These are phyloP conservation scores for Calophaca sinica DNA, from an alignment of 306 rosid species.

Conservation along the genomic window DNA sequence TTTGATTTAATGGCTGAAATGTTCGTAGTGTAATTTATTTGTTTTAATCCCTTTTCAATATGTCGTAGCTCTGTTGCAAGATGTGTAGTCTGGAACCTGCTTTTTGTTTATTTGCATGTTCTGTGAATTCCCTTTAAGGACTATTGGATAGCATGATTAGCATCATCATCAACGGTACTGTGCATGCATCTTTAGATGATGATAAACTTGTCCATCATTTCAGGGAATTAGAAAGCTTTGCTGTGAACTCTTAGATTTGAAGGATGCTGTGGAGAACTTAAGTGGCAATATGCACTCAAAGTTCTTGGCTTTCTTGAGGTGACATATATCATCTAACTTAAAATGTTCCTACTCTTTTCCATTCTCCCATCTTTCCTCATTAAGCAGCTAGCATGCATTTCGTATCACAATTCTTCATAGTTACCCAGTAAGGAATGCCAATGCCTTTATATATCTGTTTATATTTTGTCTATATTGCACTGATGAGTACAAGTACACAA, in stretches of 20 bases:
- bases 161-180: constrained; percentile 8
- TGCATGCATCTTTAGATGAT: constrained; percentile 24
- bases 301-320: constrained; percentile 95
- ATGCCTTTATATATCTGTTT: constrained; percentile 2
- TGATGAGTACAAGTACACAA: neutral
- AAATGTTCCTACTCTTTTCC: constrained; percentile 20
- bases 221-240: constrained; percentile 98
- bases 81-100: constrained; percentile 9
- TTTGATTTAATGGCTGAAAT: constrained; percentile 12
- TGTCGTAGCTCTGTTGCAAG: neutral
- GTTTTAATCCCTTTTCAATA: constrained; percentile 10
- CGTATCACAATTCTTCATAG: constrained; percentile 15
- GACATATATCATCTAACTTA: constrained; percentile 31
- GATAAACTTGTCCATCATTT: constrained; percentile 37
- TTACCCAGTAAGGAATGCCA: constrained; percentile 34
- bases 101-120: constrained; percentile 23
- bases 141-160: constrained; percentile 16
- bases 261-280: constrained; percentile 95
- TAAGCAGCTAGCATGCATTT: constrained; percentile 8
- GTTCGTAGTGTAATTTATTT: neutral
- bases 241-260: constrained; percentile 90
- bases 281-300: constrained; percentile 91
- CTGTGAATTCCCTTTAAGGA: constrained; percentile 30
- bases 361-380: constrained; percentile 15
- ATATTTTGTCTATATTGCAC: constrained; percentile 10